Evolutionary conservation across 768 basidiomycete species (phyloP), one percentile per base, ranked within the genome.

Genomic region (Trametes cubensis): DNA sequence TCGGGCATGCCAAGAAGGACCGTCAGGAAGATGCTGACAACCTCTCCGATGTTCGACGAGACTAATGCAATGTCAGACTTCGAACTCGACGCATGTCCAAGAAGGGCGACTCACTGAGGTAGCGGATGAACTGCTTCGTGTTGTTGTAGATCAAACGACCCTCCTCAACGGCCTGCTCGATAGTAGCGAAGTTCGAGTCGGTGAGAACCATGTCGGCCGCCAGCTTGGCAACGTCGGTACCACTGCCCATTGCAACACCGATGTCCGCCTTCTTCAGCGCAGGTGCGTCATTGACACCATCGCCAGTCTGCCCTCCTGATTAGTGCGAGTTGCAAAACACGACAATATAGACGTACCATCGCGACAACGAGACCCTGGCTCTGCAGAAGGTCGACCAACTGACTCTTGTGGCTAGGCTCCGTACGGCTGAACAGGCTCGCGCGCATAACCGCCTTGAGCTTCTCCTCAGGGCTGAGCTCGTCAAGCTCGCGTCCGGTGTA

Each of bases 1-100:
- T 98, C 96, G n/a, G 96, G 96, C 96, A 98, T 98, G 71, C 97
- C 96, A 63, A 99, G 81, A 50, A 98, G 81, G 25, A 98, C 95
- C 2, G 97, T 98, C 68, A 98, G 78, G 82, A 99, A 99, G 76
- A 99, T 99, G 74, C 92, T 81, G 76, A 96, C 94, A 67, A 96
- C 95, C 75, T 97, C 95, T 58, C 95, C 95, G 72, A 97, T 97
- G 80, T 97, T 98, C 61, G 93, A 95, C 30, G 95, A 97, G 77
- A 93, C 88, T 90, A 65, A 11, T 61, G 42, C 10, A 39, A 44
- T 38, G 56, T 26, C 18, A 69, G 60, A 28, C 60, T 6, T 23
- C 49, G 51, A 11, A 44, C 20, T 54, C 26, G 30, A 26, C 34
- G 20, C 11, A 6, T 34, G 62, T n/a, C 42, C 60, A 58, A 20